Evolutionary conservation across 164 flowering plant genomes (phyloP).

Genomic region (Macadamia tetraphylla): DNA sequence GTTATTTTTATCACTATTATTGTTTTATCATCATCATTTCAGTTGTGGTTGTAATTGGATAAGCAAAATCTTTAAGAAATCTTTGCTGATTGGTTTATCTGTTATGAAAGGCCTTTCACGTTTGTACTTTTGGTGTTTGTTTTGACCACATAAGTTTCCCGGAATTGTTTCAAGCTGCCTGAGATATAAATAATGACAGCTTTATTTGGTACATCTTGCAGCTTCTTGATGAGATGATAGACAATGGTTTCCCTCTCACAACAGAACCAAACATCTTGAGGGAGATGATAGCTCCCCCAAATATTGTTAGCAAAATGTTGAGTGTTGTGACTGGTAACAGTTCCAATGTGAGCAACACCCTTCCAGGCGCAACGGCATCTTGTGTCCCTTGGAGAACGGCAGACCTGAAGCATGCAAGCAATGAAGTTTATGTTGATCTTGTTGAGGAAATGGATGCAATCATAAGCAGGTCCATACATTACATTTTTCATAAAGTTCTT

Average conservation of each 20-base stretch:
- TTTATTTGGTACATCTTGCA: slow-evolving; percentile 37
- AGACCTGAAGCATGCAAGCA: slow-evolving; percentile 64
- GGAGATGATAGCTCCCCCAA: slow-evolving; percentile 98
- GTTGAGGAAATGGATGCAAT: slow-evolving; percentile 96
- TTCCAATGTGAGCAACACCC: slow-evolving; percentile 84
- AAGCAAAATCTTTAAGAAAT: too few species aligned
- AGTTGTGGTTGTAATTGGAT: too few species aligned
- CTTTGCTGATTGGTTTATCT: neutral
- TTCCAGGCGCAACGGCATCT: slow-evolving; percentile 86
- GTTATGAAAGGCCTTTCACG: neutral
- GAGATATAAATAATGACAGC: slow-evolving; percentile 15
- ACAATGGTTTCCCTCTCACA: slow-evolving; percentile 96
- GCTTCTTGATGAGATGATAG: slow-evolving; percentile 99
- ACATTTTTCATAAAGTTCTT: slow-evolving; percentile 1
- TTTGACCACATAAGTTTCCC: neutral
- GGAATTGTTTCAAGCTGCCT: neutral
- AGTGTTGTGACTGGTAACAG: slow-evolving; percentile 93
- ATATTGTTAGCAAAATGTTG: slow-evolving; percentile 81
- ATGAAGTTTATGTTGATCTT: slow-evolving; percentile 90
- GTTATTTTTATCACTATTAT: too few species aligned
- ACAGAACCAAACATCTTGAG: slow-evolving; percentile 89
- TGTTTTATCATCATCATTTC: too few species aligned
- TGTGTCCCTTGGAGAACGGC: slow-evolving; percentile 92
- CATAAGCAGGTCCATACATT: slow-evolving; percentile 58
- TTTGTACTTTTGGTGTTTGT: neutral